Base-by-base conservation (phyloP, 805 yeast species). In the Teunomyces panamensis region DNA sequence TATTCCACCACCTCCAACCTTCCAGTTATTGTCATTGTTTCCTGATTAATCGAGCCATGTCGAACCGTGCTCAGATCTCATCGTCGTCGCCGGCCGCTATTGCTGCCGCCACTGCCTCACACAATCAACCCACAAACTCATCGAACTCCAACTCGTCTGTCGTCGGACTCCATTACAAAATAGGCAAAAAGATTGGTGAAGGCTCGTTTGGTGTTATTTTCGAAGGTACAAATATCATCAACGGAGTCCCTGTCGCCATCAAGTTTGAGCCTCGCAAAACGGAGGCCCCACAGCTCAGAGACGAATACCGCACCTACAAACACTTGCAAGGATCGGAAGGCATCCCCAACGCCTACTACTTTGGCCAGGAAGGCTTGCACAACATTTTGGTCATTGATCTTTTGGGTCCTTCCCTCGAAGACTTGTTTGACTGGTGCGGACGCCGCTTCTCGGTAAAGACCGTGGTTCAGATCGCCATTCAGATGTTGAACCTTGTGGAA, bases 351-450 rank as follows among this genome's bases (percentile, higher is more conserved):
- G 92, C 89, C 10, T 87, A 86, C 64, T 87, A 85, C 65, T 87
- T 84, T 63, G 94, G 94, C 13, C 94, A 87, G 63, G 94, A 87
- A 62, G 94, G 95, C 11, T 78, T 85, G 42, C 90, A 87, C 59
- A 85, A 85, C 62, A 85, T 87, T 41, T 69, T 87, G 52, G 87
- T 87, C 29, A 85, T 87, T 54, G 94, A 87, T 62, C 69, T 87
- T 49, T 71, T 87, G 50, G 88, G 95, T 3, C 94, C 95, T 0
- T 85, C 92, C 1, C 67, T 87, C 50, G 95, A 87, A 60, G 95
- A 87, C 67, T 71, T 87, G 57, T 87, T 87, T 68, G 95, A 87
- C 63, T 87, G 95, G 95, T 87, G 95, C 70, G 90, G 90, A 3
- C 73, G 94, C 48, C 77, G 79, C 53, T 87, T 87, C 56, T 75